A percentile compares a stretch with the other conserved stretches of the same genome.
Conservation (phyloP, 495 filamentous ascomycete genomes). For the Hypoxylon rickii region DNA sequence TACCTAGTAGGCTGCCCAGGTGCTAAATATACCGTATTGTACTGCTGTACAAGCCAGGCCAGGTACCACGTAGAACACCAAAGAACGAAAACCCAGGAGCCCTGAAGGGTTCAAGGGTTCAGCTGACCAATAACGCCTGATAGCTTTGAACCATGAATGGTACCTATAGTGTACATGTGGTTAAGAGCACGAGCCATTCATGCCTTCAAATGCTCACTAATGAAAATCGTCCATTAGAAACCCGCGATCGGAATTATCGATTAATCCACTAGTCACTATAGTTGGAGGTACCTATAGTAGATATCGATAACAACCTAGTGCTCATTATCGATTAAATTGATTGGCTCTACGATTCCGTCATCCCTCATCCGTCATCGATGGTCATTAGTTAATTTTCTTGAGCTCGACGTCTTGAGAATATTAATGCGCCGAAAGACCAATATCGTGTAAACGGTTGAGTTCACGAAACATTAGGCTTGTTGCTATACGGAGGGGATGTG, state of each 20-base stretch:
- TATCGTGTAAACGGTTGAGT: not conserved
- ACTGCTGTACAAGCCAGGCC: too few species aligned
- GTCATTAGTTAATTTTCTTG: slow-evolving; percentile 24
- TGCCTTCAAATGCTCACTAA: not conserved
- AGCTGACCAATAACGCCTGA: slow-evolving; percentile 28
- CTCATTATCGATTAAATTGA: slow-evolving; percentile 24
- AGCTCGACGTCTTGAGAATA: not conserved
- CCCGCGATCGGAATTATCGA: slow-evolving; percentile 20
- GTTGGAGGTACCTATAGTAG: too few species aligned
- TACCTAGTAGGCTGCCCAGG: too few species aligned
- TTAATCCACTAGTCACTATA: too few species aligned
- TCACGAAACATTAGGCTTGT: not conserved
- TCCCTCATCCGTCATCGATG: slow-evolving; percentile 30
- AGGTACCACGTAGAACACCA: slow-evolving; percentile 12
- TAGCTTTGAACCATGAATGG: not conserved
- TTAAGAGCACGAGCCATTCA: slow-evolving; percentile 7
- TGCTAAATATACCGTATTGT: not conserved
- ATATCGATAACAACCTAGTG: slow-evolving; percentile 2
- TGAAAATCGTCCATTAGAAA: slow-evolving; percentile 22
- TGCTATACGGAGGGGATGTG: slow-evolving; percentile 6
- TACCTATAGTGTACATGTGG: not conserved
- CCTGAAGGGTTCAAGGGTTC: not conserved
- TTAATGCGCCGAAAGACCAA: slow-evolving; percentile 17
- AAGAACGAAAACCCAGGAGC: too few species aligned
- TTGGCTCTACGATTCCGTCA: too few species aligned